Base-by-base conservation (phyloP, 2,329 filamentous ascomycete species). In the Seiridium unicorne region DNA sequence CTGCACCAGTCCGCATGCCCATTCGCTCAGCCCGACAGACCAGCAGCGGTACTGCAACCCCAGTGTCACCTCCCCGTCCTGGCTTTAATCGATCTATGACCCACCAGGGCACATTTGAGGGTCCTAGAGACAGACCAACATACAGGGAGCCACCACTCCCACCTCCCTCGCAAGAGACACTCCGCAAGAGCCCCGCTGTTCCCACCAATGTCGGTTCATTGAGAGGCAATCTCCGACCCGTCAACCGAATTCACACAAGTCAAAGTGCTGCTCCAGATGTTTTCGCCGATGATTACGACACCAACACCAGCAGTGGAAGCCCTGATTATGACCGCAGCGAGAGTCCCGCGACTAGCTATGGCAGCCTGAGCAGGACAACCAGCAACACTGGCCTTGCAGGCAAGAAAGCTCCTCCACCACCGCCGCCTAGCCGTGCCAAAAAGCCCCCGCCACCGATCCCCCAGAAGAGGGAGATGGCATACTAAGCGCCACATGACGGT, bases 281-380 rank as follows among this genome's bases (percentile, higher is more conserved):
- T 3, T 83, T 81, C 62, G 76, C 72, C 34, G 78, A 81, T 61
- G 81, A 79, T 53, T 82, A 84, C 62, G 78, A 82, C 58, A 82
- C 78, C 8, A 72, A 73, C 6, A 82, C 80, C 64, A 80, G 79
- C 62, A 80, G 81, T 62, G 80, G 78, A 44, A 84, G 82, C 42
- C 81, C 81, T 0, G 79, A 82, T 58, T 81, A 78, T 26, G 79
- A 82, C 51, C 79, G 80, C 58, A 81, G 80, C 66, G 74, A 82
- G 60, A 86, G 83, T 65, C 83, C 84, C 0, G 80, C 83, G 2
- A 85, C 83, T 1, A 85, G 83, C 69, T 79, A 82, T 60, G 82
- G 80, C 61, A 85, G 83, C 68, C 67, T 84, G 51, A 84, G 76
- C 64, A 75, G 79, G 51, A 83, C 75, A 58, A 72, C 78, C 8